Percentiles rank a stretch among this genome's conserved stretches.
Conservation (phyloP, 805 yeast species). For the Millerago galiae region DNA sequence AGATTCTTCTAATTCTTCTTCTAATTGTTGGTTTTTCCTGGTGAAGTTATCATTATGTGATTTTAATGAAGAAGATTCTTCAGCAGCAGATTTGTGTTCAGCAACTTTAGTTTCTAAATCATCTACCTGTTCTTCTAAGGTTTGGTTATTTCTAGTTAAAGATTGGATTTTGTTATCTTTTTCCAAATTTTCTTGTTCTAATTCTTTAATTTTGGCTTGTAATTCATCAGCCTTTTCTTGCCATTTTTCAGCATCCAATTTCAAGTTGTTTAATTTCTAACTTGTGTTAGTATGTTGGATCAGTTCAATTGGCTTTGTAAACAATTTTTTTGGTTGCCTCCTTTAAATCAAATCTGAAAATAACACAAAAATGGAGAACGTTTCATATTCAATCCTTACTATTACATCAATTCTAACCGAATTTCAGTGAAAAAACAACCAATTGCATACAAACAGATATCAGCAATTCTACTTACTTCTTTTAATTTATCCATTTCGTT, state of each 20-base stretch:
- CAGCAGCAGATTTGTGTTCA: conserved; percentile 80
- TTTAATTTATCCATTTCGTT: conserved; percentile 20
- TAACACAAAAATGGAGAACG: background rate
- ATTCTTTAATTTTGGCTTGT: conserved; percentile 69
- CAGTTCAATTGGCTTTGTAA: background rate
- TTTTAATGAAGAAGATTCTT: conserved; percentile 82
- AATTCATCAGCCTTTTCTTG: conserved; percentile 94
- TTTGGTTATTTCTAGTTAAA: conserved; percentile 84
- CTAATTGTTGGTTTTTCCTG: conserved; percentile 83
- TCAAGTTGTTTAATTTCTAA: conserved; percentile 81
- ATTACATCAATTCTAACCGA: background rate
- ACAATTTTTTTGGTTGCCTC: background rate
- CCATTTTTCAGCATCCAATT: conserved; percentile 94
- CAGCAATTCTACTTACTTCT: conserved; percentile 18
- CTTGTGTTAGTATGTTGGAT: conserved; percentile 9
- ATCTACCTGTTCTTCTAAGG: conserved; percentile 78
- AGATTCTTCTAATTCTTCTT: conserved; percentile 85
- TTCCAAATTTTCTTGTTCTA: conserved; percentile 87
- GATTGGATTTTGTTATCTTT: conserved; percentile 95
- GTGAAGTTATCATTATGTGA: conserved; percentile 86
- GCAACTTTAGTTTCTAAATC: conserved; percentile 61
- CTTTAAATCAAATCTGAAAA: background rate
- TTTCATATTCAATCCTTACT: background rate
- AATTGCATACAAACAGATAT: background rate
- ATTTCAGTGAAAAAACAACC: background rate